Evolutionary conservation across 306 rosid genomes (phyloP), one percentile per base, ranked within the genome.

Genomic region (Vigna angularis): DNA sequence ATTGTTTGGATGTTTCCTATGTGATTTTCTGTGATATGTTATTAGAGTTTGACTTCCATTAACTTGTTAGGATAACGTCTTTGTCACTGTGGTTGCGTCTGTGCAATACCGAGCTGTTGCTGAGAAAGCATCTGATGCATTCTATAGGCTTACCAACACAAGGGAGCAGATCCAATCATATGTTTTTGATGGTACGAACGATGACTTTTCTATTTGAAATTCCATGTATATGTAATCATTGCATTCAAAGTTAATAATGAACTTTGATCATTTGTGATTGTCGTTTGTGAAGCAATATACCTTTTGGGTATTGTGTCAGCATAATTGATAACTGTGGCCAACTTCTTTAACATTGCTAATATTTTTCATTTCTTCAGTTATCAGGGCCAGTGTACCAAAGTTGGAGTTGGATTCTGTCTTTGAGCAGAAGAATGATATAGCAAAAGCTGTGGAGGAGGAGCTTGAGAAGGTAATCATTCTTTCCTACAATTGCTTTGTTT

Each of bases 351-450:
- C 58, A 18, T 24, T 76, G 61, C 57, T 79, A 45, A 74, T 68
- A 32, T 24, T 63, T 66, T 83, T 34, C 72, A n/a, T 56, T 70
- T 73, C 26, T 83, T 80, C 76, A 88, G 97, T 85, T 65, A 88
- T 91, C 40, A 84, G 93, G 68, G 94, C 90, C 34, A 88, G 89
- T 81, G 93, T 90, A 15, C 90, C 91, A 1, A 89, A 91, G 78
- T 53, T 90, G 86, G 91, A 91, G 40, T 59, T 88, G 82, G 94
- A 89, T 90, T 70, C 86, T 24, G 91, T 83, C 68, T 90, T 86
- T 72, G 94, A 86, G 85, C 93, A 91, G 88, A 90, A 91, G 69
- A 88, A 82, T 45, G 94, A 87, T 12, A 86, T 91, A 5, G 97
- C 93, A 6, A 91, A 50, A 76, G 66, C 90, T 82, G 93, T 90